Evolutionary conservation across 805 yeast genomes (phyloP).

Genomic region (Lipomyces starkeyi): DNA sequence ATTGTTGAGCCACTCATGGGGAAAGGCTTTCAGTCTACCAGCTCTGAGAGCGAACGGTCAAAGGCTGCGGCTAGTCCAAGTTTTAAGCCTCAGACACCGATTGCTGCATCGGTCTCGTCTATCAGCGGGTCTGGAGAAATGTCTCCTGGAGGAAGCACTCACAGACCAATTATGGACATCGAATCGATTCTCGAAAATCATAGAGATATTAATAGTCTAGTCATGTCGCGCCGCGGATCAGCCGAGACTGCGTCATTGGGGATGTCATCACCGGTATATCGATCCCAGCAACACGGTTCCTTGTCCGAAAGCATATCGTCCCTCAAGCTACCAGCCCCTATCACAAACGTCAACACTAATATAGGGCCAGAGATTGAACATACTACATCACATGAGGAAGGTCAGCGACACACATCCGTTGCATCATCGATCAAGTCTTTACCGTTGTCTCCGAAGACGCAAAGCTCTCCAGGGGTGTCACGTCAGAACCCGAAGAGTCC

Average conservation of each 20-base stretch:
- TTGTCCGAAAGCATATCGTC: conserved; percentile 5
- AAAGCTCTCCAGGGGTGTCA: neutral
- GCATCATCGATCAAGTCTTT: neutral
- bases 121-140: conserved; percentile 16
- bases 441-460: conserved; percentile 7
- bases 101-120: conserved; percentile 22
- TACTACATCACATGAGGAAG: neutral
- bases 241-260: neutral
- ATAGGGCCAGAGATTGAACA: neutral
- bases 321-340: neutral
- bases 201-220: conserved; percentile 28
- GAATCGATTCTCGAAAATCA: conserved; percentile 30
- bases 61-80: conserved; percentile 4
- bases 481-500: conserved; percentile 17
- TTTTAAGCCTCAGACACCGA: neutral
- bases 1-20: neutral
- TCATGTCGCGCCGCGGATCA: conserved; percentile 25
- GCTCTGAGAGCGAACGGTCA: neutral
- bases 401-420: neutral
- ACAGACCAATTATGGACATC: conserved; percentile 16
- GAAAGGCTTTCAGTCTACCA: neutral
- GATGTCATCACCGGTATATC: neutral
- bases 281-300: neutral
- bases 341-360: neutral
- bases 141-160: neutral